Percentiles rank a stretch among this genome's conserved stretches.
Conservation (phyloP, 1,139 yeast genomes). For the Scheffersomyces segobiensis region DNA sequence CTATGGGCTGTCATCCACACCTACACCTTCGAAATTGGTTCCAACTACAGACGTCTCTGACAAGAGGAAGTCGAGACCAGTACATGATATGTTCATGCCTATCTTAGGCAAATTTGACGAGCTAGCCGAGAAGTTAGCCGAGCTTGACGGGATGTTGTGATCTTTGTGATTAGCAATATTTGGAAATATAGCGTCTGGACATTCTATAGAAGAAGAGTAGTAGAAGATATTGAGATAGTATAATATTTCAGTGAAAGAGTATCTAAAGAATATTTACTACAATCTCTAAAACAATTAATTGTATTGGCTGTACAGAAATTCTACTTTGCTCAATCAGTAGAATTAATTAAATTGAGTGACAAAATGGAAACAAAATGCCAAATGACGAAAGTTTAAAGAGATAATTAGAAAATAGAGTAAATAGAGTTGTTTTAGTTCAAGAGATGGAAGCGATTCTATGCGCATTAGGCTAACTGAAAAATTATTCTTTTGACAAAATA, state of each 20-base stretch:
- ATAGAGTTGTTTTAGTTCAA: background rate
- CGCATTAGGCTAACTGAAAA: background rate
- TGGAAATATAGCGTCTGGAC: background rate
- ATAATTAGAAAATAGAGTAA: background rate
- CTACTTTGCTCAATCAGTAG: background rate
- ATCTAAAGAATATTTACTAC: too few species aligned
- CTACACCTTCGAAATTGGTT: constrained; percentile 6
- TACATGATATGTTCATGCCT: constrained; percentile 48
- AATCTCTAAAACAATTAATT: background rate
- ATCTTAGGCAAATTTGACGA: constrained; percentile 49
- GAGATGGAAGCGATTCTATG: background rate
- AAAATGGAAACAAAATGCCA: too few species aligned
- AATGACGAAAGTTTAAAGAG: too few species aligned
- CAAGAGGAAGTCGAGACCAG: constrained; percentile 35
- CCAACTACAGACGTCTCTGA: constrained; percentile 8
- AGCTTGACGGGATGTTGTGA: constrained; percentile 31
- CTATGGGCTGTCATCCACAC: constrained; percentile 11
- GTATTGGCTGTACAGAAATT: background rate
- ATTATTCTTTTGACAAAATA: background rate
- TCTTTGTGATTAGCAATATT: background rate
- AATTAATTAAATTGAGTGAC: too few species aligned
- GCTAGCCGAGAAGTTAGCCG: constrained; percentile 47
- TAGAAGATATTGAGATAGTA: background rate
- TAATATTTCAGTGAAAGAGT: too few species aligned
- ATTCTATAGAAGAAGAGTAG: background rate